phyloP scores from a whole-genome alignment of 768 basidiomycete species.

The Tylopilus vinaceipallidus region DNA sequence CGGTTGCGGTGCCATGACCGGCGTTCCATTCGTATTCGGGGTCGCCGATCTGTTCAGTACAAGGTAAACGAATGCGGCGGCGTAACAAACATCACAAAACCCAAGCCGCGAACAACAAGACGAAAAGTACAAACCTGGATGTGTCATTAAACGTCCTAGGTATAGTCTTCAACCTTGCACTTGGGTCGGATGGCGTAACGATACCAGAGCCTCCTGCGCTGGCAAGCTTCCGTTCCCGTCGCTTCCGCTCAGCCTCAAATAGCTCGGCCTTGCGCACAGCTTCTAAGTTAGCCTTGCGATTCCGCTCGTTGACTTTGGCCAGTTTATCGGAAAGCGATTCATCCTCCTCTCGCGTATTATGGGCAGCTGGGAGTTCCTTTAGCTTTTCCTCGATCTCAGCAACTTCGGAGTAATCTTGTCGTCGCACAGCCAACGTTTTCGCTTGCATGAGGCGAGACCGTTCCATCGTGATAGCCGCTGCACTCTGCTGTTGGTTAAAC shows the following conservation, averaged over 20 bases:
- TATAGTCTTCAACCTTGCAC: slow-evolving; percentile 64
- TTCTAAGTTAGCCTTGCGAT: slow-evolving; percentile 81
- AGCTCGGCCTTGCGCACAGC: slow-evolving; percentile 75
- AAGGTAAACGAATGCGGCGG: slow-evolving; percentile 6
- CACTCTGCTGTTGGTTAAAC: slow-evolving; percentile 34
- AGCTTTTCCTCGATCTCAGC: slow-evolving; percentile 62
- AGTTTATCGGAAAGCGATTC: slow-evolving; percentile 48
- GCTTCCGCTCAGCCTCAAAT: slow-evolving; percentile 64
- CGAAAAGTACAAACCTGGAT: slow-evolving; percentile 53
- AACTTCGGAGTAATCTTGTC: slow-evolving; percentile 67
- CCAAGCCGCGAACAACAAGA: slow-evolving; percentile 7
- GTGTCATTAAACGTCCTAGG: slow-evolving; percentile 54
- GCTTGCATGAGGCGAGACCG: slow-evolving; percentile 66
- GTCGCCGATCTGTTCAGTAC: slow-evolving; percentile 34
- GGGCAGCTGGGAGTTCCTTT: slow-evolving; percentile 42
- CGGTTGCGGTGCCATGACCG: slow-evolving; percentile 34
- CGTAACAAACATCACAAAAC: slow-evolving; percentile 21
- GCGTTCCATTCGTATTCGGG: slow-evolving; percentile 50
- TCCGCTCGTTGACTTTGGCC: slow-evolving; percentile 85
- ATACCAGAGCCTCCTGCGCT: slow-evolving; percentile 37
- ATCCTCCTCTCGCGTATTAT: slow-evolving; percentile 24
- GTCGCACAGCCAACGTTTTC: slow-evolving; percentile 70
- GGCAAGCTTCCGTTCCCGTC: slow-evolving; percentile 61
- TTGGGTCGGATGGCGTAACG: slow-evolving; percentile 53
- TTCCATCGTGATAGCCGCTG: slow-evolving; percentile 46